Conservation (phyloP, 225 moss, liverwort and hornwort species). For the Marchantia polymorpha region DNA sequence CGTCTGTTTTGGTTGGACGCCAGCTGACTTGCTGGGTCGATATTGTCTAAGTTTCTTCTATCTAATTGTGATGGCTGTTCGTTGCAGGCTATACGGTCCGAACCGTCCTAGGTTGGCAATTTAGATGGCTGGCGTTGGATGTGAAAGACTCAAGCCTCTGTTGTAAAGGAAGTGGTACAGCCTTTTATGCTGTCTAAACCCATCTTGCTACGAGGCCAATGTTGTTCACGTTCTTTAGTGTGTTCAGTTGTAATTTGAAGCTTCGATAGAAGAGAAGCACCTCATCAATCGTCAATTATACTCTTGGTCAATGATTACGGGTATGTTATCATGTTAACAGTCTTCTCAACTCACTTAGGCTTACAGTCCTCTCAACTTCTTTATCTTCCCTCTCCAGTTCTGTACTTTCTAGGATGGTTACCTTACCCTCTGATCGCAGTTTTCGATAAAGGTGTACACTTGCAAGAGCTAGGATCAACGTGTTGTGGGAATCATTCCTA, state of each 20-base stretch:
- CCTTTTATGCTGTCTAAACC: background rate
- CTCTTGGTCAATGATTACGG: background rate
- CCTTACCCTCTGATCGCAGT: background rate
- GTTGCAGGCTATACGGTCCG: slow-evolving; percentile 10
- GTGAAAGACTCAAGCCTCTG: background rate
- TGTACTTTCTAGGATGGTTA: background rate
- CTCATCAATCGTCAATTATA: background rate
- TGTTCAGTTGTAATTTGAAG: background rate
- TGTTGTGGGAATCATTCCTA: background rate
- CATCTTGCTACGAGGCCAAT: background rate
- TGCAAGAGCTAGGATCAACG: background rate
- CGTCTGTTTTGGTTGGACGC: background rate
- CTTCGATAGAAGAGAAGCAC: background rate
- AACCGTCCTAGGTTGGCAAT: background rate
- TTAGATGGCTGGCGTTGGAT: background rate
- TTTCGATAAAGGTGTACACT: slow-evolving; percentile 1
- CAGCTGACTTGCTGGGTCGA: background rate
- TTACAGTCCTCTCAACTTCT: background rate
- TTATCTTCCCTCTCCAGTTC: no score
- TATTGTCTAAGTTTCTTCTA: background rate
- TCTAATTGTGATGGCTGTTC: background rate
- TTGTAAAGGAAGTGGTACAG: background rate
- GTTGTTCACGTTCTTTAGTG: background rate
- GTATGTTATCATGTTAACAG: background rate
- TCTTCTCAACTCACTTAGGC: background rate